Base-by-base conservation (phyloP, 345 rosid genomes). In the Rhizophora apiculata region DNA sequence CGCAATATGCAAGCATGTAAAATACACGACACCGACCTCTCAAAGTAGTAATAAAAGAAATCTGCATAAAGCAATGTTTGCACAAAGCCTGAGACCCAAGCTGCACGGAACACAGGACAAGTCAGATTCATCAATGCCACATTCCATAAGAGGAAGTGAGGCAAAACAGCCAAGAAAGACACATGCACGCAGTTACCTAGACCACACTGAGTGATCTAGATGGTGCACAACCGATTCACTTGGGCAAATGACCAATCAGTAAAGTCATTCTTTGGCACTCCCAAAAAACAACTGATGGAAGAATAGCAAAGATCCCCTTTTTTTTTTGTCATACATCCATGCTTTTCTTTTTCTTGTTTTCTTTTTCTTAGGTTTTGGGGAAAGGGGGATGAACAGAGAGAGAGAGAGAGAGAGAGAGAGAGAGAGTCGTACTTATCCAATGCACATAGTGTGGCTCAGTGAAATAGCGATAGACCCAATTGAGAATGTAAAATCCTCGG, bases 61-160 rank as follows among this genome's bases (percentile, higher is more conserved):
- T 84, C 84, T 3, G 80, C 84, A 68, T 82, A 84, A 0, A 84
- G 80, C 24, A 78, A 74, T 32, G 85, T 84, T 70, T 84, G 85
- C 53, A 80, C 76, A n/a, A 84, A 52, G 24, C 88, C 88, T 3
- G 85, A 71, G 8, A 80, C 16, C 81, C 84, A 84, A 54, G 88
- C 88, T 84, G 85, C 82, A 72, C 69, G 0, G 34, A 31, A 15
- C 58, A 16, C 2, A 5, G 27, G 29, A 27, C 24, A 55, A 27
- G 2, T 22, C 24, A 22, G 6, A 27, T 13, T 24, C 4, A 21
- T 22, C 4, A 55, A 55, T 13, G 49, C 3, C 5, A 15, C 1
- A 55, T 27, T 9, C 5, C 60, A 55, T 6, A 1, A 5, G 60
- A 55, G 22, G 60, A 55, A 22, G 30, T 55, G 16, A 55, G 29